Percentiles rank a stretch among this genome's conserved stretches.
These are phyloP conservation scores for Candida neerlandica DNA, from an alignment of 1,139 yeast species.

Conservation along the genomic window DNA sequence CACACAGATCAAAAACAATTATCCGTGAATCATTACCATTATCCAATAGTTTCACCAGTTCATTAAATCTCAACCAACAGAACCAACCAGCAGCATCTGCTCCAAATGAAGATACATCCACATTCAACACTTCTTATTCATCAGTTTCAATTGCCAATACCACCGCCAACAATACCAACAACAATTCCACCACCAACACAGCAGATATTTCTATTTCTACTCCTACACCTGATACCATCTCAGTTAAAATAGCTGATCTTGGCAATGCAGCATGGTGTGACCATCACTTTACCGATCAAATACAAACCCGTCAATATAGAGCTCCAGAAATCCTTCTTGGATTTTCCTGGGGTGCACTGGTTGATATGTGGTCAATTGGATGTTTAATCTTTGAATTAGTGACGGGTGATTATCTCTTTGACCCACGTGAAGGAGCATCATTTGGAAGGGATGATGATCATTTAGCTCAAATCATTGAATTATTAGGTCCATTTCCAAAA, in stretches of 20 bases:
- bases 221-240: conserved; percentile 41
- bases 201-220: background rate
- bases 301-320: conserved; percentile 52
- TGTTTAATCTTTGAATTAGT: conserved; percentile 48
- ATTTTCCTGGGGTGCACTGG: conserved; percentile 53
- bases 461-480: conserved; percentile 51
- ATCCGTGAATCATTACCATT: conserved; percentile 87
- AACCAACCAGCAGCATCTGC: conserved; percentile 2
- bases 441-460: conserved; percentile 54
- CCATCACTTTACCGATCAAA: conserved; percentile 54
- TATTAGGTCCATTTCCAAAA: conserved; percentile 47
- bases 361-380: conserved; percentile 54
- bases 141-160: conserved; percentile 40
- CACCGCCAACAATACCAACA: background rate
- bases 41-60: conserved; percentile 50
- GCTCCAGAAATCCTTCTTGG: conserved; percentile 52
- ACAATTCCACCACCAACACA: background rate
- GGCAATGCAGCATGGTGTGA: conserved; percentile 55
- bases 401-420: conserved; percentile 53
- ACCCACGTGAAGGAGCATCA: conserved; percentile 49
- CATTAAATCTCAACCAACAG: conserved; percentile 19
- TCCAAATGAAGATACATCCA: conserved; percentile 22
- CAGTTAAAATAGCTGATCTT: conserved; percentile 53
- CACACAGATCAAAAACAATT: conserved; percentile 66
- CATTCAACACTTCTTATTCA: conserved; percentile 42